These are phyloP conservation scores for Cytospora paraplurivora DNA, from an alignment of 2,329 filamentous ascomycete species.

Conservation along the genomic window DNA sequence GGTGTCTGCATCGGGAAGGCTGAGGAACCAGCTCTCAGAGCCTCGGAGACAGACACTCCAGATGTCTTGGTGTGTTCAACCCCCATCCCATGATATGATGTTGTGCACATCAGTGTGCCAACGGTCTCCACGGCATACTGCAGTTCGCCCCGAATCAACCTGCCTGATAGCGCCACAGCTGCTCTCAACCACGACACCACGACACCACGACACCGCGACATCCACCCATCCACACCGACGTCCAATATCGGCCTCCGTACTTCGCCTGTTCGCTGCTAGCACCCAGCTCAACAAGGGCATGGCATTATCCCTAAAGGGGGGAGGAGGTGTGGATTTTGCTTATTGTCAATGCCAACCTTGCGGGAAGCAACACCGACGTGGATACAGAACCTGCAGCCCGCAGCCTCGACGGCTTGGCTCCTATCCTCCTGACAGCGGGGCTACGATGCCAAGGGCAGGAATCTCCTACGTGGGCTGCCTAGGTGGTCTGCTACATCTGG, in stretches of 20 bases:
- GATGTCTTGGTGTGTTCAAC: not conserved
- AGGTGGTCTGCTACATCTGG: not conserved
- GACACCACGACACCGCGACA: no score
- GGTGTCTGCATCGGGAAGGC: not conserved
- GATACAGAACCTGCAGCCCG: slow-evolving; percentile 7
- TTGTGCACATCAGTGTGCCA: not conserved
- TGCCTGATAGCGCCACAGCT: not conserved
- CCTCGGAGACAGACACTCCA: not conserved
- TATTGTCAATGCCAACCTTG: not conserved
- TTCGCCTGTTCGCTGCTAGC: not conserved
- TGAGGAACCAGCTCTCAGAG: not conserved
- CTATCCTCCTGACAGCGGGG: not conserved
- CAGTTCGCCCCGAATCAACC: not conserved
- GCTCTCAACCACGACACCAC: not conserved
- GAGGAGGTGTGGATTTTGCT: no score
- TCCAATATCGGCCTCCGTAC: not conserved
- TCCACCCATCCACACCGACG: not conserved
- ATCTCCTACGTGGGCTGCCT: not conserved
- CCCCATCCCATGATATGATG: not conserved
- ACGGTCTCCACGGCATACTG: not conserved
- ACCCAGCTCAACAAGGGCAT: not conserved
- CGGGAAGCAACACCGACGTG: not conserved
- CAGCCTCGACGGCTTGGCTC: slow-evolving; percentile 12
- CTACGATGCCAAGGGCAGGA: not conserved
- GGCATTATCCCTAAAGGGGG: not conserved